Conservation (phyloP, 2,329 filamentous ascomycete genomes). For the Spiromastix sp. region DNA sequence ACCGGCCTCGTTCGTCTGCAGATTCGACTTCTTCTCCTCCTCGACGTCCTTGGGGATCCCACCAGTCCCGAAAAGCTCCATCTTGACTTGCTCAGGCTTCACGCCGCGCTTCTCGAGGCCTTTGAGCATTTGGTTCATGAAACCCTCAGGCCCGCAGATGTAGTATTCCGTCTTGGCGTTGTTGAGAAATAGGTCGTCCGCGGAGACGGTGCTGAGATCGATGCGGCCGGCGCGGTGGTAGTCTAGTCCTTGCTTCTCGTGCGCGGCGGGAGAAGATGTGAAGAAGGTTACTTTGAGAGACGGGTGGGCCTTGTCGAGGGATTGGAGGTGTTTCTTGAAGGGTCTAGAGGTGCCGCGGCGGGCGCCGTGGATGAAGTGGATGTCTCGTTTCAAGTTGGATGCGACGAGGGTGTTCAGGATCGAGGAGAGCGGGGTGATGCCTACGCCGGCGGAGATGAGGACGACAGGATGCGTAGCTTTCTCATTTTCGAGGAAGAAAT, state of each 20-base stretch:
- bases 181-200: constrained; percentile 36
- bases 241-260: constrained; percentile 19
- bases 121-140: constrained; percentile 14
- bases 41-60: neutral
- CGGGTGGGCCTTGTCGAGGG: neutral
- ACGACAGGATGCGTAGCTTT: constrained; percentile 35
- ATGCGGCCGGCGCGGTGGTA: constrained; percentile 49
- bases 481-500: constrained; percentile 41
- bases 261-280: constrained; percentile 2
- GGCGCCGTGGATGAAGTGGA: constrained; percentile 15
- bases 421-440: constrained; percentile 45
- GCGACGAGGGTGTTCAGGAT: constrained; percentile 44
- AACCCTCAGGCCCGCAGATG: constrained; percentile 50
- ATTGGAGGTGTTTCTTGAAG: neutral
- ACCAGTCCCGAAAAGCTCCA: constrained; percentile 18
- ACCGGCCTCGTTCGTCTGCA: neutral
- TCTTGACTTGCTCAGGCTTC: constrained; percentile 14
- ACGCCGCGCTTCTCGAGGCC: constrained; percentile 16
- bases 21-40: neutral
- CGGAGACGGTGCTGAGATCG: constrained; percentile 43
- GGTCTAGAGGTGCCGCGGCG: constrained; percentile 11
- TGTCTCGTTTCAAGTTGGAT: constrained; percentile 26
- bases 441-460: constrained; percentile 49
- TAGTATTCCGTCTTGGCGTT: constrained; percentile 50
- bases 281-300: neutral